Base-by-base conservation (phyloP, 2,329 filamentous ascomycete genomes). In the Aspergillus tubingensis region DNA sequence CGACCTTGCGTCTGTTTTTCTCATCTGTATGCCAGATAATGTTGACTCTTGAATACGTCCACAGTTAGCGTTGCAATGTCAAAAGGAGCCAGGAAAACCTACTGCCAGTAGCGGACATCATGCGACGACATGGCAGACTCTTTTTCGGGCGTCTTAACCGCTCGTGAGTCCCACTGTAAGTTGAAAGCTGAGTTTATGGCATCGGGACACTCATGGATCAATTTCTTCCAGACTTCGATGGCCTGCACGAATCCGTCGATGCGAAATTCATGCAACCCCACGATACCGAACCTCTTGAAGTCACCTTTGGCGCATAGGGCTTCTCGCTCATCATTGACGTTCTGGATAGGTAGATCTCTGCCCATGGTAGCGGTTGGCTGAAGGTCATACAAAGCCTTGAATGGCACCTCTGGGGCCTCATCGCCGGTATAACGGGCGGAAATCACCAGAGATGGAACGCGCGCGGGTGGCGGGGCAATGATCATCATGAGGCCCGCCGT, bases 71-170 rank as follows among this genome's bases (percentile, higher is more conserved):
- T 27, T 8, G 10, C 8, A 25, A 27, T 5, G 0, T 13, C 5
- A 30, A 2, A 43, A 15, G 10, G 27, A 41, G 7, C 1, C 3
- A 10, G 21, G 6, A 15, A 43, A 6, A 44, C 52, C 15, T 43
- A 54, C 52, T 54, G 52, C 39, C 52, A 54, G 38, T 44, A 54
- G 17, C 52, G 52, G 13, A 54, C 23, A 30, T 54, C 52, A 54
- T 54, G 52, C 15, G 38, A 27, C 1, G 36, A 54, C 8, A 17
- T 41, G n/a, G 52, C 52, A 10, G 52, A 54, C 5, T 54, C 52
- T 8, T 6, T 8, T 3, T 54, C 38, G 23, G 52, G 52, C 10
- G 38, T 1, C 21, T 11, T 23, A 8, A 19, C 13, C 2, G 23
- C 10, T n/a, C 52, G 21, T 4, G 52, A 25, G n/a, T 54, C 38